These are phyloP conservation scores for Leishmania aethiopica DNA, from an alignment of 208 protist genomes.

Conservation along the genomic window DNA sequence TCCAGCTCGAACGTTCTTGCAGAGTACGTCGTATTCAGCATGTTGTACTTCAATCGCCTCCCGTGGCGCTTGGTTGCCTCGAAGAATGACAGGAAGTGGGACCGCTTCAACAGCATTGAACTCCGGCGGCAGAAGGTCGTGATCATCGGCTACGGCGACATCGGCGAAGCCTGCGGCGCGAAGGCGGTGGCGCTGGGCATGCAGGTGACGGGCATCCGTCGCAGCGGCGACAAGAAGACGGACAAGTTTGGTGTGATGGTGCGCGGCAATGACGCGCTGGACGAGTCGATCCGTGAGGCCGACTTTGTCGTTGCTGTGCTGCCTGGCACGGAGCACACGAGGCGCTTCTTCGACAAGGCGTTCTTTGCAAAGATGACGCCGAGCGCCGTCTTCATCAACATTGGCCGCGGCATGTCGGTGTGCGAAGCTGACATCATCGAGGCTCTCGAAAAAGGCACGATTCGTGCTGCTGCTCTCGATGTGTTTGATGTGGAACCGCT, in stretches of 20 bases:
- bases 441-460: slow-evolving; percentile 61
- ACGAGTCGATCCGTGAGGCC: slow-evolving; percentile 61
- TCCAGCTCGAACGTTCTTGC: slow-evolving; percentile 72
- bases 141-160: slow-evolving; percentile 87
- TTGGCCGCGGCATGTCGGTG: slow-evolving; percentile 77
- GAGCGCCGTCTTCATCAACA: slow-evolving; percentile 85
- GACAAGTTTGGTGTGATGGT: slow-evolving; percentile 71
- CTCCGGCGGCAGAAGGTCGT: slow-evolving; percentile 62
- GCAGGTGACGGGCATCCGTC: slow-evolving; percentile 75
- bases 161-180: slow-evolving; percentile 60
- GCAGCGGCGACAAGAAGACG: slow-evolving; percentile 32
- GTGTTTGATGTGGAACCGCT: slow-evolving; percentile 86
- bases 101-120: slow-evolving; percentile 72
- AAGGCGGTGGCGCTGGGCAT: slow-evolving; percentile 59
- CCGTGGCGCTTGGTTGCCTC: slow-evolving; percentile 61
- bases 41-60: slow-evolving; percentile 88
- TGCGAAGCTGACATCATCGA: slow-evolving; percentile 65
- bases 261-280: slow-evolving; percentile 42
- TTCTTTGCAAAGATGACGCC: slow-evolving; percentile 83
- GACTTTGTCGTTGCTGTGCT: slow-evolving; percentile 89
- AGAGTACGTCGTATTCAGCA: slow-evolving; percentile 77
- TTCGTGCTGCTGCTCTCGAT: slow-evolving; percentile 77
- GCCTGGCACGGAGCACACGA: slow-evolving; percentile 66
- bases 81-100: slow-evolving; percentile 71
- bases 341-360: slow-evolving; percentile 79